These are phyloP conservation scores for Colletotrichum liaoningense DNA, from an alignment of 2,329 filamentous ascomycete species.

Conservation along the genomic window DNA sequence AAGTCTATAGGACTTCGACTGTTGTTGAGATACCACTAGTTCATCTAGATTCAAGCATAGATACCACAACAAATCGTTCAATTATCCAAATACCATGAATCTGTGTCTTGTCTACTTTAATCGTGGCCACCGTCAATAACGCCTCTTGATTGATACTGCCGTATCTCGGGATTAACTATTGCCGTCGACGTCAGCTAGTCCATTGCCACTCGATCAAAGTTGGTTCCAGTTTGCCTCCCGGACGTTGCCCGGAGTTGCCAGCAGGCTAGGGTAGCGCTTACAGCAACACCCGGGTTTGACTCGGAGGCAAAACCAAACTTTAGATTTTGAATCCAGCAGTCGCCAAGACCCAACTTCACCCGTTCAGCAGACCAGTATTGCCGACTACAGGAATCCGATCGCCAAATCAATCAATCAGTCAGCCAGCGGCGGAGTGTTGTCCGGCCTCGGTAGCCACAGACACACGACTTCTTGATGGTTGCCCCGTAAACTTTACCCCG, in stretches of 20 bases:
- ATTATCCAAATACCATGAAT: neutral
- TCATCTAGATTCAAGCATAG: conserved; percentile 29
- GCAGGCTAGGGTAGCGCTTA: neutral
- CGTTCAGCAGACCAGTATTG: neutral
- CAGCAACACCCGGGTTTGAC: neutral
- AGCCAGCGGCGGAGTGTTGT: neutral
- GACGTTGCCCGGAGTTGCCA: neutral
- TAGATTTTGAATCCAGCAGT: neutral
- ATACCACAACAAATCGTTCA: conserved; percentile 32
- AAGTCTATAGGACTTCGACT: neutral
- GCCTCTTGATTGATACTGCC: no score
- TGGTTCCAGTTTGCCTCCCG: neutral
- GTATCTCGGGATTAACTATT: neutral
- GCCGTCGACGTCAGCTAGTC: neutral
- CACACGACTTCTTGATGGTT: neutral
- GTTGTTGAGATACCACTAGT: conserved; percentile 34
- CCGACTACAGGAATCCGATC: neutral
- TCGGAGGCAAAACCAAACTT: neutral
- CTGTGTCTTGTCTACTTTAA: neutral
- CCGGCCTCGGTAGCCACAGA: neutral
- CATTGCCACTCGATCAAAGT: neutral
- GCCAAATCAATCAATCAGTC: conserved; percentile 1
- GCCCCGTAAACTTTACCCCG: conserved; percentile 17
- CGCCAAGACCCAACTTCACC: neutral
- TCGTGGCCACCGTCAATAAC: neutral